Evolutionary conservation across 2,329 filamentous ascomycete genomes (phyloP).

Genomic region (Aspergillus pseudonomiae): DNA sequence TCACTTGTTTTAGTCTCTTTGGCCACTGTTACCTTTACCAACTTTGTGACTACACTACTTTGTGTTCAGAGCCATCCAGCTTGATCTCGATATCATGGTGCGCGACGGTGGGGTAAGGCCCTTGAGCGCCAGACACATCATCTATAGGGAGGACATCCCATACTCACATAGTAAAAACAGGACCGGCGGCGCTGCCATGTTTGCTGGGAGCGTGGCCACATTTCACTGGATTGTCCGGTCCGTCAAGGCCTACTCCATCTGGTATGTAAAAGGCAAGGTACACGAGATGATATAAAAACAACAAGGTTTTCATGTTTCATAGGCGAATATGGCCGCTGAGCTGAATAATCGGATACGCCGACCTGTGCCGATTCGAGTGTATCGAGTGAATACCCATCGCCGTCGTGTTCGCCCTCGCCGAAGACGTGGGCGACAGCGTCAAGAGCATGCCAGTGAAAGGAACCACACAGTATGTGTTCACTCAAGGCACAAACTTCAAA

Average conservation of each 20-base stretch:
- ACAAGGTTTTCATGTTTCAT: background rate
- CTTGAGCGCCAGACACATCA: background rate
- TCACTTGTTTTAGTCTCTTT: background rate
- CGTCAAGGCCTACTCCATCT: background rate
- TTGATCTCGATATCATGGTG: background rate
- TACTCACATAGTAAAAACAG: background rate
- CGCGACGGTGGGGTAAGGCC: background rate
- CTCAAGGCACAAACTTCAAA: background rate
- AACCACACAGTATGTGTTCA: background rate
- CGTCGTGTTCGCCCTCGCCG: background rate
- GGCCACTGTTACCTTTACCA: background rate
- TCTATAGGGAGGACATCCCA: background rate
- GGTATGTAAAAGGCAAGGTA: background rate
- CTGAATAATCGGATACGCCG: background rate
- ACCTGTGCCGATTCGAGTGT: background rate
- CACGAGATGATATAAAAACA: background rate
- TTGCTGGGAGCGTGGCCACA: conserved; percentile 5
- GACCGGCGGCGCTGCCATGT: conserved; percentile 1
- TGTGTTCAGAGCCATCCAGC: background rate
- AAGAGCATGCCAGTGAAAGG: background rate
- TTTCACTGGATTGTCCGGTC: background rate
- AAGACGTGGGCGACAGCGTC: background rate
- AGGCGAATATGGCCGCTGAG: background rate
- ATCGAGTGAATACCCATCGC: background rate
- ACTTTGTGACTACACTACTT: background rate